Evolutionary conservation across 768 basidiomycete genomes (phyloP).

Genomic region (Jaapia argillacea): DNA sequence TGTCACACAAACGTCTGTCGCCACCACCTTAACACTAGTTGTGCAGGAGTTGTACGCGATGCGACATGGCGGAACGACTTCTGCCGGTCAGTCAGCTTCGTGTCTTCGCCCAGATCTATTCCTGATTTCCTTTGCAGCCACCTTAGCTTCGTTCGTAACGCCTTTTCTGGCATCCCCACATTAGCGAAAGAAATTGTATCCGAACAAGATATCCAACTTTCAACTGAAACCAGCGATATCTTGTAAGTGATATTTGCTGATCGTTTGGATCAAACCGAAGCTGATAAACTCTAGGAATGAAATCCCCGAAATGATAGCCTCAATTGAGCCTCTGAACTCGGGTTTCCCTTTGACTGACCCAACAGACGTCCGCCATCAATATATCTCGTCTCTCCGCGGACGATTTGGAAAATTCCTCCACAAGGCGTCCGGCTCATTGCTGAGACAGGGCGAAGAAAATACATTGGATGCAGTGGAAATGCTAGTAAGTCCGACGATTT

Average conservation of each 20-base stretch:
- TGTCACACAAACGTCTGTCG: constrained; percentile 6
- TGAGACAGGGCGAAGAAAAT: constrained; percentile 69
- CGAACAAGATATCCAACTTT: constrained; percentile 33
- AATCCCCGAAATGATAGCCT: constrained; percentile 69
- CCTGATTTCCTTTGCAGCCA: constrained; percentile 28
- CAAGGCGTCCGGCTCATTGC: constrained; percentile 53
- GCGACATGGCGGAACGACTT: constrained; percentile 78
- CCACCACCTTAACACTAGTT: constrained; percentile 1
- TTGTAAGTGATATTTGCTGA: too few relatives aligned
- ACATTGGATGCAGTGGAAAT: constrained; percentile 74
- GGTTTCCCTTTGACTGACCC: constrained; percentile 62
- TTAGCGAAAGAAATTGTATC: constrained; percentile 44
- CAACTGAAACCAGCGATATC: constrained; percentile 50
- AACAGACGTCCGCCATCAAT: constrained; percentile 53
- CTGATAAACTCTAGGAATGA: constrained; percentile 56
- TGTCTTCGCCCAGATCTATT: neutral
- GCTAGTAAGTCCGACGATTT: constrained; percentile 32
- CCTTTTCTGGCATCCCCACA: constrained; percentile 66
- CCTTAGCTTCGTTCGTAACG: constrained; percentile 63
- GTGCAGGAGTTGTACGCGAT: constrained; percentile 36
- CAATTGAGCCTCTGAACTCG: constrained; percentile 47
- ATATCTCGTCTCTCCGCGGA: constrained; percentile 41
- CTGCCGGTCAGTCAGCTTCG: constrained; percentile 43
- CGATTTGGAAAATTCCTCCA: constrained; percentile 67
- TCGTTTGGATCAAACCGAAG: too few relatives aligned